Evolutionary conservation across 1,139 yeast species (phyloP).

Genomic region (Protomyces arabidopsidicola): DNA sequence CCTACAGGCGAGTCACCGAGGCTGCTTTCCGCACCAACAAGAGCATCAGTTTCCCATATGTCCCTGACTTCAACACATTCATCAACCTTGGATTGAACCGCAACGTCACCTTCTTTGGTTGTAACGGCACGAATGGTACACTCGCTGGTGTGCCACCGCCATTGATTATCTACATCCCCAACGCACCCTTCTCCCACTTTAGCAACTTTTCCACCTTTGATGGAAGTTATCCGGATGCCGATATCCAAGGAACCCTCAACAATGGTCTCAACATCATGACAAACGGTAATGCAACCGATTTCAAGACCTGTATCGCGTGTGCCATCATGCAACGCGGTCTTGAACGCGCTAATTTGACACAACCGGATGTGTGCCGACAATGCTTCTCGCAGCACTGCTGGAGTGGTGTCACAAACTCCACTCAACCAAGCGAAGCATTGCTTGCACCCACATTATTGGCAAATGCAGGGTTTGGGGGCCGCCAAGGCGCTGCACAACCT

Average conservation of each 20-base stretch:
- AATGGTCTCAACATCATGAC: constrained; percentile 72
- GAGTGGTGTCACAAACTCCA: constrained; percentile 49
- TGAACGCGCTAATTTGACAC: constrained; percentile 61
- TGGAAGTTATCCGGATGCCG: constrained; percentile 56
- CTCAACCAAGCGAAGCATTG: constrained; percentile 4
- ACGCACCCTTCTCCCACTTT: constrained; percentile 61
- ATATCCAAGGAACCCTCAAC: constrained; percentile 49
- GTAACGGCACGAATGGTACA: constrained; percentile 57
- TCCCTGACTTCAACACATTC: constrained; percentile 70
- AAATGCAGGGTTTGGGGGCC: constrained; percentile 4
- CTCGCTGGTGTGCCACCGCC: constrained; percentile 51
- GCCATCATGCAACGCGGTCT: constrained; percentile 79
- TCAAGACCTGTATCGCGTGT: constrained; percentile 80
- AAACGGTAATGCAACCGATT: constrained; percentile 68
- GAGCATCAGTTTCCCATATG: constrained; percentile 71
- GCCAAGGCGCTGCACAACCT: neutral
- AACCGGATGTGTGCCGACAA: constrained; percentile 63
- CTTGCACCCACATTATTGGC: constrained; percentile 21
- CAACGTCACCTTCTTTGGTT: constrained; percentile 80
- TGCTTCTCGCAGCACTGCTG: constrained; percentile 80
- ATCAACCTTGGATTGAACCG: constrained; percentile 47
- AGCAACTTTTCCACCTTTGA: constrained; percentile 72
- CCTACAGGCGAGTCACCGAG: constrained; percentile 52
- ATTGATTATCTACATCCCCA: constrained; percentile 67
- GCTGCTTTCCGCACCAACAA: constrained; percentile 55